Evolutionary conservation across 1,139 yeast genomes (phyloP), one percentile per base, ranked within the genome.

Genomic region (Nakaseomyces delphensis): DNA sequence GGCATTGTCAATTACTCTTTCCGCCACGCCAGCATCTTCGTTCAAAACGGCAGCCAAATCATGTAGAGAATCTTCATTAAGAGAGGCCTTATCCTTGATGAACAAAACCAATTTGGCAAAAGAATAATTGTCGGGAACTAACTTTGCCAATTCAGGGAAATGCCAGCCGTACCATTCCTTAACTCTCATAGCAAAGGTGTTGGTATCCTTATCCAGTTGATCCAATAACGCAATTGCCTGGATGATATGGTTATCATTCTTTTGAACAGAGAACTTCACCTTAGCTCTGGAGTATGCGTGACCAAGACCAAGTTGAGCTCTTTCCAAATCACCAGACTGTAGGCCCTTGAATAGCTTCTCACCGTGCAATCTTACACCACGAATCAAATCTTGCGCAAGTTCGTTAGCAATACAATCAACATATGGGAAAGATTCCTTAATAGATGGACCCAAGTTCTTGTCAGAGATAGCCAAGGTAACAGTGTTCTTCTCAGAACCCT

Each of bases 151-250:
- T 71, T 91, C 98, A 46, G 98, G 98, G 79, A 91, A 91, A 68
- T 91, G 98, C 98, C 98, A 91, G 55, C 97, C 97, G 69, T 91
- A 91, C 98, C 98, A 91, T 71, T 91, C 98, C 75, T 91, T 91
- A 62, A 85, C 89, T 73, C 98, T 82, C 98, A 91, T 91, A 50
- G 97, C 91, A 67, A 84, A 91, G 46, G 97, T 91, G 71, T 91
- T 91, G 65, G 91, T 79, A 63, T 91, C 98, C 71, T 91, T 91
- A 70, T 91, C 98, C 56, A 91, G 78, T 66, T 93, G 96, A 65
- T 91, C 98, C 57, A 91, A 77, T 53, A 91, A 72, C 38, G 98
- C 97, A 71, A 91, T 91, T 44, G 98, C 96, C 72, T 93, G 98
- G 62, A 91, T 91, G 64, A 91, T 91, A 69, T 91, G 97, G 74